Evolutionary conservation across 1,139 yeast genomes (phyloP).

Genomic region (Barnettozyma hawaiiensis): DNA sequence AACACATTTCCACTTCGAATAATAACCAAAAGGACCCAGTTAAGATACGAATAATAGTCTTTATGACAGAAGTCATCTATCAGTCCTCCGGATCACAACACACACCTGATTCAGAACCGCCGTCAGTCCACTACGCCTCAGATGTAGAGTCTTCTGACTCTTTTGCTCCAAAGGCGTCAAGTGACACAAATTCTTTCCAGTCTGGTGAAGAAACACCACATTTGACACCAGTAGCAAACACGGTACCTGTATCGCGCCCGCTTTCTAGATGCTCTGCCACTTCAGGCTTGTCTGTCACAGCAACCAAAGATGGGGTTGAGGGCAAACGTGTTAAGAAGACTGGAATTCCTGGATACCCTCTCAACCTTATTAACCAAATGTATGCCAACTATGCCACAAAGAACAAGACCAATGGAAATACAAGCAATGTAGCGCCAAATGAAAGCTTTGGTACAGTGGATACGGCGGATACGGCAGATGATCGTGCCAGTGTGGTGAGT

Average conservation of each 20-base stretch:
- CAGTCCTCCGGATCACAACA: conserved; percentile 4
- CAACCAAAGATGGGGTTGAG: conserved; percentile 68
- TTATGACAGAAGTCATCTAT: conserved; percentile 12
- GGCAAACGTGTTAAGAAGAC: conserved; percentile 50
- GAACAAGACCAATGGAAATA: neutral
- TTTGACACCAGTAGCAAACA: neutral
- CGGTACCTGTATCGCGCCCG: conserved; percentile 34
- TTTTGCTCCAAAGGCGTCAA: neutral
- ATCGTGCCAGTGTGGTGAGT: conserved; percentile 16
- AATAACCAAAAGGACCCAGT: neutral
- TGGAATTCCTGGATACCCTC: conserved; percentile 36
- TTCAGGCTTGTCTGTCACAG: conserved; percentile 63
- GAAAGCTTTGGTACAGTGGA: conserved; percentile 8
- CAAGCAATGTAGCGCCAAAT: neutral
- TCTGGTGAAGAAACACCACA: conserved; percentile 1
- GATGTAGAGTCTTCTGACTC: conserved; percentile 4
- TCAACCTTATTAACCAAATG: conserved; percentile 30
- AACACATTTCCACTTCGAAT: neutral
- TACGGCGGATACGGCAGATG: conserved; percentile 10
- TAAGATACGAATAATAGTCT: neutral
- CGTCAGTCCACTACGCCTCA: neutral
- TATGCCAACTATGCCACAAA: conserved; percentile 20
- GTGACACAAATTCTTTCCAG: conserved; percentile 3
- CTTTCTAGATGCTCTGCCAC: conserved; percentile 57
- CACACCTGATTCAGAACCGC: conserved; percentile 1